Evolutionary conservation across 805 yeast species (phyloP).

Genomic region (Starmerella roubikii): DNA sequence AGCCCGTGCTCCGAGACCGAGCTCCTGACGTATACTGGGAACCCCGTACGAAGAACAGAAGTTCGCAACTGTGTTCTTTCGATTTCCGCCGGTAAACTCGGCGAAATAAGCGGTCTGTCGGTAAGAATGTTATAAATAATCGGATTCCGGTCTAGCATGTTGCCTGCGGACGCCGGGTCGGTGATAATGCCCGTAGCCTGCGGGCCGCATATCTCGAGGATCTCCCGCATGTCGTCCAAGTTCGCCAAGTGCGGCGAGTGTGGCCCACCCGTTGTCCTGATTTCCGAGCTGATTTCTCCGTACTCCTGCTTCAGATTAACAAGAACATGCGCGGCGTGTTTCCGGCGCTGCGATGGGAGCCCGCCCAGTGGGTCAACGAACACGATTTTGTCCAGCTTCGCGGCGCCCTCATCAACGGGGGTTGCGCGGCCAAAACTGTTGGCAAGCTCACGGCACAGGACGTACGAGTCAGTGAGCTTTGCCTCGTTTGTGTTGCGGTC

Average conservation of each 20-base stretch:
- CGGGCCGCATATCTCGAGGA: slow-evolving; percentile 38
- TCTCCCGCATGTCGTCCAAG: slow-evolving; percentile 46
- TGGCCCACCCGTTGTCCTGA: slow-evolving; percentile 27
- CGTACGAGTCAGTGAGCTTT: slow-evolving; percentile 30
- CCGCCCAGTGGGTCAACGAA: slow-evolving; percentile 79
- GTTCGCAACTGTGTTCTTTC: slow-evolving; percentile 50
- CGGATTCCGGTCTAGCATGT: slow-evolving; percentile 50
- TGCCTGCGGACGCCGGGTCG: slow-evolving; percentile 61
- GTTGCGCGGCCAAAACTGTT: slow-evolving; percentile 20
- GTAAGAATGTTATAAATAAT: slow-evolving; percentile 80
- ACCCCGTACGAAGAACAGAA: slow-evolving; percentile 67
- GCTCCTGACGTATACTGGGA: slow-evolving; percentile 36
- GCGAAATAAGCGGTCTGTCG: slow-evolving; percentile 78
- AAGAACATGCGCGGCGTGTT: slow-evolving; percentile 64
- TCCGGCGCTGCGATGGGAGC: slow-evolving; percentile 72
- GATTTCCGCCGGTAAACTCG: slow-evolving; percentile 66
- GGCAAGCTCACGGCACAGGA: slow-evolving; percentile 32
- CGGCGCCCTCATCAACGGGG: slow-evolving; percentile 14
- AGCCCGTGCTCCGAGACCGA: slow-evolving; percentile 16
- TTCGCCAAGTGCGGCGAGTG: slow-evolving; percentile 42
- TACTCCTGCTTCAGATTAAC: slow-evolving; percentile 77
- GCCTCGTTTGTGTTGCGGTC: slow-evolving; percentile 39
- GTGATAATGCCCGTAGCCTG: slow-evolving; percentile 76
- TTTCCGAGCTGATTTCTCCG: slow-evolving; percentile 48
- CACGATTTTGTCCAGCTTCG: slow-evolving; percentile 58